Conservation (phyloP, 768 basidiomycete genomes). For the Serendipita sp. region DNA sequence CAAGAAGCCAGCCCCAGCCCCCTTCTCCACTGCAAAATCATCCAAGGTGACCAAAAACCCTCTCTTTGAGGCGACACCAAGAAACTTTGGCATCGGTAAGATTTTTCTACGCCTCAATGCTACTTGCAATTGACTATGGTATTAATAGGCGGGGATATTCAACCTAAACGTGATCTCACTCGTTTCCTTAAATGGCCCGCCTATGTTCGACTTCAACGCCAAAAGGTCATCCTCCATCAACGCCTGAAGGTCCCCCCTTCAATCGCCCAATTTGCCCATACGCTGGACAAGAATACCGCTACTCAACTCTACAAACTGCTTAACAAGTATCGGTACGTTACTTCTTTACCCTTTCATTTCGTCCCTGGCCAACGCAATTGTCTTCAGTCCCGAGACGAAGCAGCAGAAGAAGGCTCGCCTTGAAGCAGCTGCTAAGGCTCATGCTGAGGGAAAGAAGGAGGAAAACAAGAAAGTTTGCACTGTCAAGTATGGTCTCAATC, state of each 20-base stretch:
- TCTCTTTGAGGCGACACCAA: conserved; percentile 77
- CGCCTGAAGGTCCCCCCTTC: conserved; percentile 96
- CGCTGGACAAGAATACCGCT: conserved; percentile 98
- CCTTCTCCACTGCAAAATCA: conserved; percentile 59
- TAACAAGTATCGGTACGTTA: conserved; percentile 47
- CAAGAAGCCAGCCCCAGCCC: conserved; percentile 77
- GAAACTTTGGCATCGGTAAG: conserved; percentile 91
- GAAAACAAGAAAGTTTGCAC: conserved; percentile 89
- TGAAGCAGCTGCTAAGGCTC: conserved; percentile 53
- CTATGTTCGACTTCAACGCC: conserved; percentile 93
- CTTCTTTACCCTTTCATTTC: not conserved
- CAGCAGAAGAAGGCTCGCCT: conserved; percentile 96
- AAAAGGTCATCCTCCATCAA: conserved; percentile 96
- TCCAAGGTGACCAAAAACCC: conserved; percentile 80
- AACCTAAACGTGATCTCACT: conserved; percentile 75
- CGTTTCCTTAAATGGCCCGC: conserved; percentile 99
- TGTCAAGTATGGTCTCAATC: conserved; percentile 95
- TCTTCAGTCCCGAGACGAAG: conserved; percentile 80
- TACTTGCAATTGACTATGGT: too few species aligned
- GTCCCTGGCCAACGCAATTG: not conserved
- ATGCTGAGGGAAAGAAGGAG: conserved; percentile 60
- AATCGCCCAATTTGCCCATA: conserved; percentile 89
- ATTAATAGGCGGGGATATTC: conserved; percentile 73
- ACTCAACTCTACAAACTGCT: conserved; percentile 95
- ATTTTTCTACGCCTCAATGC: not conserved